Percentiles rank a stretch among this genome's conserved stretches.
These are phyloP conservation scores for Fusarium sacchari DNA, from an alignment of 2,329 filamentous ascomycete genomes.

Conservation along the genomic window DNA sequence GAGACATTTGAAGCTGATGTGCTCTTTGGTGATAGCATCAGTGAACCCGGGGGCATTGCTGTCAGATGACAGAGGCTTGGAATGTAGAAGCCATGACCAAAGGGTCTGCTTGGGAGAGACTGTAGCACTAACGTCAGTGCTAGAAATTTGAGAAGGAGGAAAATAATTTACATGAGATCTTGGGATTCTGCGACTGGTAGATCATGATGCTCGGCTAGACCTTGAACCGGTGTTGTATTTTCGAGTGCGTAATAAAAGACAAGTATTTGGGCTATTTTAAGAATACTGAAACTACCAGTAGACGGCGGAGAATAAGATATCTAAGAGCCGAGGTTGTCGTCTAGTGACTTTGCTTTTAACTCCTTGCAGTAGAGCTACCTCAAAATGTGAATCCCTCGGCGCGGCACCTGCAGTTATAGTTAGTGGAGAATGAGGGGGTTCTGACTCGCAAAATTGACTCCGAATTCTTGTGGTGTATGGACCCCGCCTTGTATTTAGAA, in stretches of 20 bases:
- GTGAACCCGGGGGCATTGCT: neutral
- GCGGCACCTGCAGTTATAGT: no score
- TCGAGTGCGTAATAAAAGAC: neutral
- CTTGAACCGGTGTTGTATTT: neutral
- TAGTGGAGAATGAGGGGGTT: no score
- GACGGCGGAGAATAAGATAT: neutral
- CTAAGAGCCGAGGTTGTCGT: neutral
- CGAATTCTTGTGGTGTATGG: neutral
- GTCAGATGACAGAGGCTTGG: neutral
- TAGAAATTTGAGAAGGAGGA: fast-evolving
- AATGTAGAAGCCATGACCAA: neutral
- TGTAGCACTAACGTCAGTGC: neutral
- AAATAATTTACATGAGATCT: neutral
- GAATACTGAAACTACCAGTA: neutral
- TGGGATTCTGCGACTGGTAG: neutral
- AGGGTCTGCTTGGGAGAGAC: neutral
- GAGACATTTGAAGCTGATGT: neutral
- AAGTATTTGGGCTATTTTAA: neutral
- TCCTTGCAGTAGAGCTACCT: neutral
- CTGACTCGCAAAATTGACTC: no score
- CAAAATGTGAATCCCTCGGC: neutral
- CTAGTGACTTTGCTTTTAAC: no score
- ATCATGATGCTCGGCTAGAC: neutral
- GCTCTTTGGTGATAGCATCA: neutral
- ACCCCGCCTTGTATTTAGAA: neutral